Base-by-base conservation (phyloP, 805 yeast species). In the Saccharomycopsis sp. region DNA sequence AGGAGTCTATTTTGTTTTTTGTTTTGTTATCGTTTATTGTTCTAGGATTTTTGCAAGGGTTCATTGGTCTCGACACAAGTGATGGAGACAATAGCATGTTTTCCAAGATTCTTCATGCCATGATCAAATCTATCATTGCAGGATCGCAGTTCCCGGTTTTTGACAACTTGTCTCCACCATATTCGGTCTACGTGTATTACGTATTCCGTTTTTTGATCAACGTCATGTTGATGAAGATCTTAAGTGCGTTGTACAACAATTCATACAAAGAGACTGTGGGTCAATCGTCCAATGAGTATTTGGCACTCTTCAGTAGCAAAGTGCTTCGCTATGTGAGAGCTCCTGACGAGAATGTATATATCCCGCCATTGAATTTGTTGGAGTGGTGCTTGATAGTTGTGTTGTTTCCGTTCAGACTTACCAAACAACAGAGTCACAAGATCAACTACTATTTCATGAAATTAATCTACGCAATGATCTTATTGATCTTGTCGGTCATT, bases 251-350 rank as follows among this genome's bases (percentile, higher is more conserved):
- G 62, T 90, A 85, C 71, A 84, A 94, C 34, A 85, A 89, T 52
- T 92, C 96, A 0, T 90, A 90, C 67, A 84, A 87, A 50, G 81
- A 81, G 56, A 89, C 90, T 62, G 87, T 85, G 51, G 92, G 81
- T 51, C 88, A 89, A 72, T 89, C 96, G 0, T 81, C 85, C 16
- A 89, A 87, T 66, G 96, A 90, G 68, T 90, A 85, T 67, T 79
- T 89, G 75, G 95, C 95, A 0, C 77, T 89, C 56, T 87, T 87
- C 64, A 87, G 96, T 2, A 85, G 86, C 61, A 89, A 89, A 74
- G 89, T 95, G 0, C 76, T 90, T 64, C 77, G 91, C 60, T 90
- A 87, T 68, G 83, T 89, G 55, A 78, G 97, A 64, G 96, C 96
- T 0, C 97, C 97, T 0, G 97, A 90, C 71, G 85, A 83, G 57